Evolutionary conservation across 1,284 basidiomycete species (phyloP).

Genomic region (Pholiota adiposa): DNA sequence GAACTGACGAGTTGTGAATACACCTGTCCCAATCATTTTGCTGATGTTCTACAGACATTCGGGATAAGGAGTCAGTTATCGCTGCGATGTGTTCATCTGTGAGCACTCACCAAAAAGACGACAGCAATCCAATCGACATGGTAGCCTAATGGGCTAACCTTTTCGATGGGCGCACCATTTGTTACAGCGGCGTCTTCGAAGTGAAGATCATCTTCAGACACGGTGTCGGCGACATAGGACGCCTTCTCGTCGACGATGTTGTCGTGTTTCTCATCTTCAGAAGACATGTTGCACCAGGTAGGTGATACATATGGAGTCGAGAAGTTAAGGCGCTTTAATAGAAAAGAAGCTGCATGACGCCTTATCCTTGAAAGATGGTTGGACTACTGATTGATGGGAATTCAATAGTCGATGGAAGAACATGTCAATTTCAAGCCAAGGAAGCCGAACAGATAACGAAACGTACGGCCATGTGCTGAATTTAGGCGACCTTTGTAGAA

Average conservation of each 20-base stretch:
- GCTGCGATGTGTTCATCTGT: not conserved
- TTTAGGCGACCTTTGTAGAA: not conserved
- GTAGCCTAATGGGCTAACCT: constrained; percentile 45
- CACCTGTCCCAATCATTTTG: constrained; percentile 47
- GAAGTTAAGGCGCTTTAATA: not conserved
- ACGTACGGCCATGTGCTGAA: not conserved
- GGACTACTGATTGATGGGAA: constrained; percentile 13
- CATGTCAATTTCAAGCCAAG: not conserved
- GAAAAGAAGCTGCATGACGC: constrained; percentile 10
- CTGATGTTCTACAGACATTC: constrained; percentile 34
- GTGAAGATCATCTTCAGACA: constrained; percentile 22
- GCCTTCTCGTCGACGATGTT: constrained; percentile 22
- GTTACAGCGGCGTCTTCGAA: constrained; percentile 35
- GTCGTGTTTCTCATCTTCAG: constrained; percentile 16
- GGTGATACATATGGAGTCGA: not conserved
- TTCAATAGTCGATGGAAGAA: not conserved
- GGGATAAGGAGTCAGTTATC: not conserved
- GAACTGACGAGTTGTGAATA: constrained; percentile 39
- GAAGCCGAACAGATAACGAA: not conserved
- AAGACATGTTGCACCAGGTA: constrained; percentile 21
- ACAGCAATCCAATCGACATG: constrained; percentile 45
- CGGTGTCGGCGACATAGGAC: constrained; percentile 14
- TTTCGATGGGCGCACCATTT: constrained; percentile 38
- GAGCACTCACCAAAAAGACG: constrained; percentile 35
- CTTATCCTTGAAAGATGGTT: constrained; percentile 15